Evolutionary conservation across 768 basidiomycete species (phyloP), one percentile per base, ranked within the genome.

Genomic region (Mycena indigotica): DNA sequence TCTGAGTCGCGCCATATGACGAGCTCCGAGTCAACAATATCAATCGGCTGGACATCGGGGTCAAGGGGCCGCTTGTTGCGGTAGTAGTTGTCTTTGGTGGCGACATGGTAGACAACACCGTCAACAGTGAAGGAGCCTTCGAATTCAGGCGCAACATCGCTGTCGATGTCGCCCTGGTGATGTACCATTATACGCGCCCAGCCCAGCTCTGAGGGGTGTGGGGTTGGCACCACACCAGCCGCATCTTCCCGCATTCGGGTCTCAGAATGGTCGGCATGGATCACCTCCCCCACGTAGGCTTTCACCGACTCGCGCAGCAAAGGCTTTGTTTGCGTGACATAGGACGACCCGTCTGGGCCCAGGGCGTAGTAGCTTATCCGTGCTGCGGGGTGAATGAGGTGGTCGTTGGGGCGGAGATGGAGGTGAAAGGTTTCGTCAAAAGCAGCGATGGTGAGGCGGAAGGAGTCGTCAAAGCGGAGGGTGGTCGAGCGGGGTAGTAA

Each of bases 181-280:
- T 90, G 84, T 3, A 92, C 80, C 72, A 87, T 83, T 62, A 95
- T 84, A 21, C 88, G 84, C 17, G 90, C 91, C 84, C 87, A 89
- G 24, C 93, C 93, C 12, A 88, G 76, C 39, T 81, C 80, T 26
- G 77, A 72, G 10, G 77, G 70, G 56, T 78, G 78, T 45, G 79
- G 67, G 51, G 67, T 70, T 35, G 74, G 77, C 3, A 79, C 64
- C 23, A 81, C 80, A 45, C 84, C 80, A 4, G 83, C 86, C 21
- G 79, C 77, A 68, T 88, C 88, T 65, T 86, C 84, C 25, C 82
- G 79, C 79, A 88, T 75, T 38, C 87, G 82, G 17, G 72, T 71
- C 3, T 71, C 70, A 5, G 87, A 82, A 54, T 80, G 72, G 45
- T 80, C 69, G n/a, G 77, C 75, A 53, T 81, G 75, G 52, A 94